Evolutionary conservation across 2,329 filamentous ascomycete genomes (phyloP), one percentile per base, ranked within the genome.

Genomic region (Eurotiales sp.): DNA sequence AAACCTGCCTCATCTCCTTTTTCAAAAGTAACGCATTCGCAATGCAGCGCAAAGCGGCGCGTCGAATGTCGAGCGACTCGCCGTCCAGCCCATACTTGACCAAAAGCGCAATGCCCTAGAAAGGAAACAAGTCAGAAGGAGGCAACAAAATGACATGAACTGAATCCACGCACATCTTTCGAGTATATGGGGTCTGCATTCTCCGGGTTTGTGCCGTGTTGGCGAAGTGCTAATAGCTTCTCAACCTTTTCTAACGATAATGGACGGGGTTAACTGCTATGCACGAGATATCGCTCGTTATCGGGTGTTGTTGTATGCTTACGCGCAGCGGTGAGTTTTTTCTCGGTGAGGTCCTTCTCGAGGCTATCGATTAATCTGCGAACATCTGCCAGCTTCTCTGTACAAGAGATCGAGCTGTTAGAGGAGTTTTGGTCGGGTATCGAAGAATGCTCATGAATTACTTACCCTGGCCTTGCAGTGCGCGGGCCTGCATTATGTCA

Each of bases 151-250:
- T 39, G 27, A 40, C 14, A 40, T 19, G 21, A 7, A 32, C 30
- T 37, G 21, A 32, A 48, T 5, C 58, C 15, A 43, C 39, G 58
- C 77, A 87, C 90, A 70, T 86, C 76, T 68, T 82, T 80, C n/a
- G 87, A 86, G 70, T 93, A 96, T 52, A 97, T 92, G 1, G 89
- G 86, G 52, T 86, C 86, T 23, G 90, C 84, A 69, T 88, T 78
- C 25, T 73, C 75, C 7, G 85, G 82, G 60, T 86, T 84, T 54
- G 90, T 84, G 6, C 90, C 87, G 61, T 88, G 81, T 27, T 91
- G 75, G 69, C 96, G 96, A 44, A 96, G 76, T 59, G 90, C 69
- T 46, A 77, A 70, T 17, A 85, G 72, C 14, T 71, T 65, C 25
- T 73, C 63, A 7, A 66, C 62, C n/a, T 64, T 64, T 52, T 69